Conservation (phyloP, 2,329 filamentous ascomycete genomes). For the Penicillium vulpinum region DNA sequence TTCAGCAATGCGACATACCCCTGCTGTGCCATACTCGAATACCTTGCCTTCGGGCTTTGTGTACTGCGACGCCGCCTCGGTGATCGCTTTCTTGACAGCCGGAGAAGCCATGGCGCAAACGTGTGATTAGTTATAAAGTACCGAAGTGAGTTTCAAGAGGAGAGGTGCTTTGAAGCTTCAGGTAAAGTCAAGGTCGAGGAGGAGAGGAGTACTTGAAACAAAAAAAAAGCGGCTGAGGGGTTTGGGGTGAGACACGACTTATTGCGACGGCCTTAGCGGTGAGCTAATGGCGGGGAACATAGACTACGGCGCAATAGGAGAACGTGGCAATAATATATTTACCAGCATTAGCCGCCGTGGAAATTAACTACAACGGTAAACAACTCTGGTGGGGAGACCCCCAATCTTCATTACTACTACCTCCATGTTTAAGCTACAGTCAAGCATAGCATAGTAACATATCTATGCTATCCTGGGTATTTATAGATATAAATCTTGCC, state of each 20-base stretch:
- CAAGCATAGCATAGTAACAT: neutral
- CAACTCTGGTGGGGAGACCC: neutral
- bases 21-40: conserved; percentile 63
- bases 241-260: conserved; percentile 25
- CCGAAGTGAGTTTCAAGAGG: neutral
- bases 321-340: conserved; percentile 18
- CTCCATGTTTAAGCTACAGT: neutral
- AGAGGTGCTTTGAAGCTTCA: neutral
- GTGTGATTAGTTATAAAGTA: neutral
- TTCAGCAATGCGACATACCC: conserved; percentile 49
- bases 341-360: conserved; percentile 8
- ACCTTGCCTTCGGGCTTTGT: conserved; percentile 51
- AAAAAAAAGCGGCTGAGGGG: conserved; percentile 25
- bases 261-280: conserved; percentile 30
- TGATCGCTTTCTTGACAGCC: conserved; percentile 47
- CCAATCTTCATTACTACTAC: conserved; percentile 1
- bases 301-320: neutral
- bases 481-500: neutral
- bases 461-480: neutral
- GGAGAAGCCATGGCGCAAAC: conserved; percentile 43
- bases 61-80: conserved; percentile 50
- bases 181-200: conserved; percentile 3
- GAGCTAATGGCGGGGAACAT: conserved; percentile 21
- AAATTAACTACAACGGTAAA: conserved; percentile 9
- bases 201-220: conserved; percentile 14